Evolutionary conservation across 192 early-diverging fungal species (phyloP).

Genomic region (Spizellomyces punctatus): DNA sequence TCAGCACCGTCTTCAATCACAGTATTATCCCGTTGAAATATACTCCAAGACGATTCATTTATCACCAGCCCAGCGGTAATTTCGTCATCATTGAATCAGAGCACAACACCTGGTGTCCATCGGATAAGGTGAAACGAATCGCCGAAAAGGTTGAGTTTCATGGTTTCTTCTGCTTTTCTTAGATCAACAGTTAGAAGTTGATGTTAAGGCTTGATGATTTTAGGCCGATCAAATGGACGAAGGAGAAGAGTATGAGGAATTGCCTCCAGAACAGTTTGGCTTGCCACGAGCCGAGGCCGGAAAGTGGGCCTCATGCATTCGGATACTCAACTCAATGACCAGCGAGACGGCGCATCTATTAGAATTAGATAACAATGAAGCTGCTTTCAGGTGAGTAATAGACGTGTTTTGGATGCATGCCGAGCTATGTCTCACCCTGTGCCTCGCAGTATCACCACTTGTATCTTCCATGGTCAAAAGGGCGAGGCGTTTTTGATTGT

Average conservation of each 20-base stretch:
- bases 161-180: too few relatives aligned
- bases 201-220: too few relatives aligned
- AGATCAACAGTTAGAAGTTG: too few relatives aligned
- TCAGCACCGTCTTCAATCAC: slow-evolving; percentile 83
- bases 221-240: slow-evolving; percentile 36
- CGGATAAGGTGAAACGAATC: slow-evolving; percentile 54
- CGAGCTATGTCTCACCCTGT: background rate
- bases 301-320: slow-evolving; percentile 86
- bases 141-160: background rate
- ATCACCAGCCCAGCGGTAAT: slow-evolving; percentile 71
- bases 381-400: slow-evolving; percentile 67
- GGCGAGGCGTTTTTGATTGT: slow-evolving; percentile 75
- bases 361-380: slow-evolving; percentile 84
- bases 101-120: slow-evolving; percentile 70
- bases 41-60: slow-evolving; percentile 83
- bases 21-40: slow-evolving; percentile 78
- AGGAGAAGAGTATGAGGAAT: slow-evolving; percentile 53
- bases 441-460: slow-evolving; percentile 27
- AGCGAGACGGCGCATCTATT: slow-evolving; percentile 68
- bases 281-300: slow-evolving; percentile 67
- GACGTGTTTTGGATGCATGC: slow-evolving; percentile 16
- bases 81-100: slow-evolving; percentile 93
- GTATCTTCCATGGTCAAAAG: slow-evolving; percentile 31
- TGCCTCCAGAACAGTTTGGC: slow-evolving; percentile 81
- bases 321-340: slow-evolving; percentile 74